Evolutionary conservation across 2,329 filamentous ascomycete species (phyloP).

Genomic region (Beauveria rudraprayagi): DNA sequence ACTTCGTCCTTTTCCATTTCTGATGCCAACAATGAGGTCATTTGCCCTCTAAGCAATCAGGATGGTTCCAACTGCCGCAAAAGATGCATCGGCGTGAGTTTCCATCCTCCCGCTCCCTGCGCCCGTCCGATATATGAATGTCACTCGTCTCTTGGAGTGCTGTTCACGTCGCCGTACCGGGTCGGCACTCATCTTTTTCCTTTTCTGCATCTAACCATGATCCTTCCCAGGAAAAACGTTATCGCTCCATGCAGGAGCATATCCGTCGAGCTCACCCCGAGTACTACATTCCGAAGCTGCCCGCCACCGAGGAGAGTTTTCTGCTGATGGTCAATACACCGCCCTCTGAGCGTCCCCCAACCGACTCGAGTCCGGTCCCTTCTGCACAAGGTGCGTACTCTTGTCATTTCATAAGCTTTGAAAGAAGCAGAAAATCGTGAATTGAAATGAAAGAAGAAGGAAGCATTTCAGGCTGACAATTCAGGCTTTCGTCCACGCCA

Average conservation of each 20-base stretch:
- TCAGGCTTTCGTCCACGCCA: constrained; percentile 51
- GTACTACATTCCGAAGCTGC: constrained; percentile 95
- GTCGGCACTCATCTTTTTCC: neutral
- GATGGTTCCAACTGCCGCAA: constrained; percentile 97
- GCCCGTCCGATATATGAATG: no score
- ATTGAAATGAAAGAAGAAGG: neutral
- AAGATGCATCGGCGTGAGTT: constrained; percentile 93
- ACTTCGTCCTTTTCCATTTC: constrained; percentile 88
- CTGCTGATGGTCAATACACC: constrained; percentile 90
- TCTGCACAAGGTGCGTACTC: constrained; percentile 24
- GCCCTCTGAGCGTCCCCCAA: constrained; percentile 57
- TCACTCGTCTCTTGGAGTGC: neutral
- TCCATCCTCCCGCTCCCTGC: neutral
- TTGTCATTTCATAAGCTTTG: no score
- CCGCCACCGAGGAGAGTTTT: constrained; percentile 97
- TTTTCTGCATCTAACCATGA: constrained; percentile 15
- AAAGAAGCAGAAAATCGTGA: no score
- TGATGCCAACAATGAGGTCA: constrained; percentile 90
- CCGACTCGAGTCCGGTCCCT: constrained; percentile 24
- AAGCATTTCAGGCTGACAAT: neutral
- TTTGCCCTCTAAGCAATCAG: constrained; percentile 91
- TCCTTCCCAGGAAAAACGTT: constrained; percentile 65
- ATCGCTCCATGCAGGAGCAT: constrained; percentile 98
- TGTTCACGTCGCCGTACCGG: neutral
- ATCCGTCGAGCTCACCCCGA: constrained; percentile 95